phyloP scores from a whole-genome alignment of 1,139 yeast species.

The Blastobotrys indianensis region DNA sequence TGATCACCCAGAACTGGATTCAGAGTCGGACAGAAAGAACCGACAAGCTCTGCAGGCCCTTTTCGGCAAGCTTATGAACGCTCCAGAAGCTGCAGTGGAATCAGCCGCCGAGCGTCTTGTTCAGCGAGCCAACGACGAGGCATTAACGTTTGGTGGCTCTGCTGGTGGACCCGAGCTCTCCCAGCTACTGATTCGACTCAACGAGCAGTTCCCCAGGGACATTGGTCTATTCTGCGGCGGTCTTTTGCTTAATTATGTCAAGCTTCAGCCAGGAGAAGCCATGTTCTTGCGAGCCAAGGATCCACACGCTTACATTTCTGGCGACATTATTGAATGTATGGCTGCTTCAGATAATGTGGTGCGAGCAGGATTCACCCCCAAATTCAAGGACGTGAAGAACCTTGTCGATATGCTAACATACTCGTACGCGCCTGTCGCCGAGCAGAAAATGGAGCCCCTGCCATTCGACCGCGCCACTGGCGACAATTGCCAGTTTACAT shows the following conservation, averaged over 20 bases:
- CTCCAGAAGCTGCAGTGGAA: conserved; percentile 51
- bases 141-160: conserved; percentile 32
- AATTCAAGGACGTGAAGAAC: conserved; percentile 89
- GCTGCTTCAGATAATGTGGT: conserved; percentile 98
- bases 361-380: conserved; percentile 97
- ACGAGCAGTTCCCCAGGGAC: conserved; percentile 87
- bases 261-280: conserved; percentile 85
- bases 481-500: conserved; percentile 41
- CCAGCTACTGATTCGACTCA: conserved; percentile 64
- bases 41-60: conserved; percentile 64
- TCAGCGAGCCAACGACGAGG: conserved; percentile 45
- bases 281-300: conserved; percentile 95
- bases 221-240: conserved; percentile 96
- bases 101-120: conserved; percentile 57
- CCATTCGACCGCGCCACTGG: conserved; percentile 61
- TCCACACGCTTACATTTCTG: conserved; percentile 95
- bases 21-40: conserved; percentile 36
- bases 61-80: conserved; percentile 77
- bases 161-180: conserved; percentile 50
- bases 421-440: conserved; percentile 79
- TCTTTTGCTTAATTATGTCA: conserved; percentile 81
- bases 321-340: conserved; percentile 98
- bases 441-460: conserved; percentile 80
- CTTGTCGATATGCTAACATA: conserved; percentile 89
- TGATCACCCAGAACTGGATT: conserved; percentile 47